Conservation (phyloP, 306 rosid genomes). For the Parietaria judaica region DNA sequence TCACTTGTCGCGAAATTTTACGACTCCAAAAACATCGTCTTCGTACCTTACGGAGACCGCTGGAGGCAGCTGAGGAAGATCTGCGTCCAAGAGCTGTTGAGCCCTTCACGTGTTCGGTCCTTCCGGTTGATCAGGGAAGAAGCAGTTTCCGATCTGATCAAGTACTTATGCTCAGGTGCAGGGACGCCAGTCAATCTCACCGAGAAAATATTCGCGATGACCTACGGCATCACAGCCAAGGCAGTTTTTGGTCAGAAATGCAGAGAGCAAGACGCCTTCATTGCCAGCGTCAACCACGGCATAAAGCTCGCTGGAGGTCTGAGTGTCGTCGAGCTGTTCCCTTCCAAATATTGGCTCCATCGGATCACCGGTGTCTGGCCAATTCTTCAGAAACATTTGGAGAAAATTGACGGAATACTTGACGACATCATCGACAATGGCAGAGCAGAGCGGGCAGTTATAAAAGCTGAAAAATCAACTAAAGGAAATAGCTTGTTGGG, state of each 20-base stretch:
- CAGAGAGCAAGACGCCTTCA: slow-evolving; percentile 11
- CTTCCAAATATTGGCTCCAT: slow-evolving; percentile 6
- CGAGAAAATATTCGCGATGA: not conserved
- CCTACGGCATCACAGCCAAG: not conserved
- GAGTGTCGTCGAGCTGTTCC: slow-evolving; percentile 6
- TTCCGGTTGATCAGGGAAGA: slow-evolving; percentile 13
- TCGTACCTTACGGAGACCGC: slow-evolving; percentile 14
- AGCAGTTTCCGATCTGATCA: not conserved
- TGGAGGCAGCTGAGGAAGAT: slow-evolving; percentile 28
- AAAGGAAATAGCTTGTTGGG: too few relatives aligned
- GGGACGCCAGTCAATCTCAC: slow-evolving; percentile 3
- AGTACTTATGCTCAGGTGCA: not conserved
- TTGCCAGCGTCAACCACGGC: not conserved
- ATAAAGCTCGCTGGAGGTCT: not conserved
- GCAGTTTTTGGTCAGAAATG: slow-evolving; percentile 8
- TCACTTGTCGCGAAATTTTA: not conserved
- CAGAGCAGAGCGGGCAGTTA: too few relatives aligned
- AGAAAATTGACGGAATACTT: slow-evolving; percentile 2
- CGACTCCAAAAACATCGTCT: not conserved
- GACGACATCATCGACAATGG: slow-evolving; percentile 3
- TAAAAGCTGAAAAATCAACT: not conserved
- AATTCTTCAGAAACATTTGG: not conserved
- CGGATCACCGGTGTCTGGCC: not conserved
- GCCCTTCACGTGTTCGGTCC: slow-evolving; percentile 17
- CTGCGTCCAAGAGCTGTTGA: slow-evolving; percentile 22